phyloP scores from a whole-genome alignment of 768 basidiomycete genomes.

The Lactarius hatsudake region DNA sequence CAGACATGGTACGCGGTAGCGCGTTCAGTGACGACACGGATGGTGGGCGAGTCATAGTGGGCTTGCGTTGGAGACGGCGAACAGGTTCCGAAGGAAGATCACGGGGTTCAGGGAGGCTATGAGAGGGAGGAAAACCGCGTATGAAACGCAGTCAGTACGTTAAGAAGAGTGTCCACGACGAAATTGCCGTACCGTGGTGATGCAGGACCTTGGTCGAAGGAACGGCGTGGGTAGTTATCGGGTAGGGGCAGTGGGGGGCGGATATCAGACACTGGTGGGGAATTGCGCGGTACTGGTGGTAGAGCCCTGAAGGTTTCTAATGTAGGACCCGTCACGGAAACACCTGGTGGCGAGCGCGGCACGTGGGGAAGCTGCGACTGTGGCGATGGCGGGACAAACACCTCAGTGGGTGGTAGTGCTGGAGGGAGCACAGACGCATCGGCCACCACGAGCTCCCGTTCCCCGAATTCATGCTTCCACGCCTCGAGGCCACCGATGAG shows the following conservation, averaged over 20 bases:
- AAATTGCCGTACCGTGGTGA: conserved; percentile 43
- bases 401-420: conserved; percentile 4
- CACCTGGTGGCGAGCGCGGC: conserved; percentile 11
- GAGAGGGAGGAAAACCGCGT: neutral
- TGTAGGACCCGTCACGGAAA: neutral
- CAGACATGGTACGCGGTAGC: conserved; percentile 22
- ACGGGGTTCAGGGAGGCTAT: conserved; percentile 24
- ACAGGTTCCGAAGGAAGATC: conserved; percentile 17
- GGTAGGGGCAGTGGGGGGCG: conserved; percentile 23
- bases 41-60: conserved; percentile 26
- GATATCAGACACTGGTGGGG: conserved; percentile 27
- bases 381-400: conserved; percentile 4
- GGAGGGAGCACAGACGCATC: conserved; percentile 11
- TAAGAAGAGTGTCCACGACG: neutral
- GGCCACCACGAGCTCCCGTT: conserved; percentile 36
- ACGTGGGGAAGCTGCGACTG: conserved; percentile 1
- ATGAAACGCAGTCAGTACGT: neutral
- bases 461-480: conserved; percentile 65
- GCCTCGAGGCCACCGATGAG: conserved; percentile 82
- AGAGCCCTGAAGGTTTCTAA: conserved; percentile 15
- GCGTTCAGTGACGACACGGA: conserved; percentile 20
- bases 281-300: conserved; percentile 18
- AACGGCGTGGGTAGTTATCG: conserved; percentile 30
- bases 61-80: conserved; percentile 27
- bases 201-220: conserved; percentile 40